A percentile compares a stretch with the other conserved stretches of the same genome.
Evolutionary conservation across 2,329 filamentous ascomycete genomes (phyloP).

Genomic region (Verticillium zaregamsianum): DNA sequence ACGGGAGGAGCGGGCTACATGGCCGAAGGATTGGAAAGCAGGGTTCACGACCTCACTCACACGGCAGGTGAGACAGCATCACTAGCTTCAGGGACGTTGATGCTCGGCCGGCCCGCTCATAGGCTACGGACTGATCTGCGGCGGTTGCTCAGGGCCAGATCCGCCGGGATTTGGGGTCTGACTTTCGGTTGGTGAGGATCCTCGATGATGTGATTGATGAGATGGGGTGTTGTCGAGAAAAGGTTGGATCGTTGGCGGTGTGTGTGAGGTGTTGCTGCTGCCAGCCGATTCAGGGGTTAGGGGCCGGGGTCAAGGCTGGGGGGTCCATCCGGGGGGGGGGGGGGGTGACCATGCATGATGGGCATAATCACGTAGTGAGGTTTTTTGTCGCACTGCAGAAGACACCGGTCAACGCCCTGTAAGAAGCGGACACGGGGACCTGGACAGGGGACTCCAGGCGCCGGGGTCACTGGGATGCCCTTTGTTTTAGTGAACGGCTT

Average conservation of each 20-base stretch:
- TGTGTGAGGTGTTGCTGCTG: neutral
- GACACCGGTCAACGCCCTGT: no score
- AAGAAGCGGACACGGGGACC: no score
- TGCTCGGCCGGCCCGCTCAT: neutral
- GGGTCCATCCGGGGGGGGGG: neutral
- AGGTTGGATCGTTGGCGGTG: neutral
- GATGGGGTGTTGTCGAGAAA: neutral
- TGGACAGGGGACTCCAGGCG: no score
- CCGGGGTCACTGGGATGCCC: no score
- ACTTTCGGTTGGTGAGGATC: neutral
- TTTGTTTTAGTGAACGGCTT: neutral
- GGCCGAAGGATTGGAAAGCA: no score
- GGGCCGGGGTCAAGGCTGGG: neutral
- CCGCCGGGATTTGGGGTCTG: neutral
- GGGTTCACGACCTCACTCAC: no score
- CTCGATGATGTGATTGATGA: neutral
- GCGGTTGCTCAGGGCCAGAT: neutral
- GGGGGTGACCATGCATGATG: neutral
- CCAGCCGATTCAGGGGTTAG: neutral
- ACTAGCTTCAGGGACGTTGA: neutral
- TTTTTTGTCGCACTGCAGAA: no score
- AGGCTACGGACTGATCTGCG: neutral
- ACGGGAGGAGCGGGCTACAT: neutral
- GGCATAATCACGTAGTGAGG: neutral
- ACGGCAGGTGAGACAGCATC: neutral